A percentile compares a stretch with the other conserved stretches of the same genome.
phyloP scores from a whole-genome alignment of 352 stramenopile species.

The Stramenopiles sp. region DNA sequence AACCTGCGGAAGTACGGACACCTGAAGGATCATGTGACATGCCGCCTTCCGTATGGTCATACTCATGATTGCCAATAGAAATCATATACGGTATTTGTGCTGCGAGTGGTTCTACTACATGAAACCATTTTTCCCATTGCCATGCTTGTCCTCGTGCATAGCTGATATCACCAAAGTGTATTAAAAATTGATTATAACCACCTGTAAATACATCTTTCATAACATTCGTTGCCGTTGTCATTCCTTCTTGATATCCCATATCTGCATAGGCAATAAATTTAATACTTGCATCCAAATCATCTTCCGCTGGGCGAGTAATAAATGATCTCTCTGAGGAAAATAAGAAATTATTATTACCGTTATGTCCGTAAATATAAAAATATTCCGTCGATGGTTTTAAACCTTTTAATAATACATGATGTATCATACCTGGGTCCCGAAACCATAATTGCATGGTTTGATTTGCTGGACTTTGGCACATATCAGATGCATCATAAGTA shows the following conservation, averaged over 20 bases:
- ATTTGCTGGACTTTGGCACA: not conserved
- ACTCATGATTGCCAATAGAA: not conserved
- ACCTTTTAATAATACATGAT: not conserved
- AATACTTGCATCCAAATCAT: not conserved
- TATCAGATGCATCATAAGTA: not conserved
- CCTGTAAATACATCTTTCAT: not conserved
- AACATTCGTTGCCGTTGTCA: not conserved
- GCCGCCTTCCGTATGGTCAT: not conserved
- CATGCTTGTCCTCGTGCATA: not conserved
- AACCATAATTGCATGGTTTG: not conserved
- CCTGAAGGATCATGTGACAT: not conserved
- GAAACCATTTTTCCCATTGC: conserved; percentile 8
- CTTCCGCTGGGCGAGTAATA: not conserved
- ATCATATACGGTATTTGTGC: not conserved
- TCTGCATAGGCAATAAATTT: conserved; percentile 2
- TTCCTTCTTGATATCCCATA: not conserved
- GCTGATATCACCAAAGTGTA: conserved; percentile 1
- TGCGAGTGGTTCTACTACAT: not conserved
- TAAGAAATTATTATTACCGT: not conserved
- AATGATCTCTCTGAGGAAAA: not conserved
- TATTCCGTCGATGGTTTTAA: not conserved
- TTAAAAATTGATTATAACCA: not conserved
- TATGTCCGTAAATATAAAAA: not conserved
- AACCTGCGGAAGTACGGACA: not conserved
- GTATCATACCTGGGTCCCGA: not conserved